Percentiles rank a stretch among this genome's conserved stretches.
Conservation (phyloP, 371 early-diverging fungal species). For the Syncephalastrum sp. region DNA sequence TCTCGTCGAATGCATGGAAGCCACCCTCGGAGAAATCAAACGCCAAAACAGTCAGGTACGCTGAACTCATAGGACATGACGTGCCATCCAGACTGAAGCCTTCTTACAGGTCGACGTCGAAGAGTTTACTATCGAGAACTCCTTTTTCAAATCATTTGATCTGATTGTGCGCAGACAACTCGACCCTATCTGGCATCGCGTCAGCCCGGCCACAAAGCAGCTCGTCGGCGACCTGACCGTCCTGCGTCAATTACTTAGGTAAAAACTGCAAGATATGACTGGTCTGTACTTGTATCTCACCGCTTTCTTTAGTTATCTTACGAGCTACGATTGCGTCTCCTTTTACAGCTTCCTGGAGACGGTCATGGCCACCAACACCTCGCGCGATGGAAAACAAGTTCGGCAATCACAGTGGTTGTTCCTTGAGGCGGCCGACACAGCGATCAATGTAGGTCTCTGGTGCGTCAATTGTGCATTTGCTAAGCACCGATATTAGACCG, state of each 20-base stretch:
- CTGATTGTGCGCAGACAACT: slow-evolving; percentile 70
- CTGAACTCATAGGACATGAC: not conserved
- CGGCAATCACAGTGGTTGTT: slow-evolving; percentile 78
- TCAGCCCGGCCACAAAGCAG: slow-evolving; percentile 72
- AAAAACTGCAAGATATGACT: slow-evolving; percentile 9
- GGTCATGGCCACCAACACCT: slow-evolving; percentile 59
- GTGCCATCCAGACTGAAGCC: not conserved
- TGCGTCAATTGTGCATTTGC: not conserved
- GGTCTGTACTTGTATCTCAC: not conserved
- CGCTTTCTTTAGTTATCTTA: slow-evolving; percentile 54
- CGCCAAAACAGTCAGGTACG: slow-evolving; percentile 60
- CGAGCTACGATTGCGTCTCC: slow-evolving; percentile 86
- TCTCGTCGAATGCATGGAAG: slow-evolving; percentile 84
- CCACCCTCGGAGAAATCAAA: slow-evolving; percentile 76
- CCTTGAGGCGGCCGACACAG: slow-evolving; percentile 80
- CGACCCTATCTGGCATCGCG: slow-evolving; percentile 88
- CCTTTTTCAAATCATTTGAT: slow-evolving; percentile 84
- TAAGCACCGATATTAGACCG: slow-evolving; percentile 33
- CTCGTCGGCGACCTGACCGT: slow-evolving; percentile 74
- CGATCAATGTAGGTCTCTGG: slow-evolving; percentile 49
- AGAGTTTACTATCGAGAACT: slow-evolving; percentile 84
- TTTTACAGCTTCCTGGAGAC: slow-evolving; percentile 86
- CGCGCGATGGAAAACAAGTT: slow-evolving; percentile 30
- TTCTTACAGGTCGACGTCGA: slow-evolving; percentile 66
- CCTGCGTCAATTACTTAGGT: slow-evolving; percentile 69